phyloP scores from a whole-genome alignment of 1,284 basidiomycete genomes.

The Xanthoconium separans region DNA sequence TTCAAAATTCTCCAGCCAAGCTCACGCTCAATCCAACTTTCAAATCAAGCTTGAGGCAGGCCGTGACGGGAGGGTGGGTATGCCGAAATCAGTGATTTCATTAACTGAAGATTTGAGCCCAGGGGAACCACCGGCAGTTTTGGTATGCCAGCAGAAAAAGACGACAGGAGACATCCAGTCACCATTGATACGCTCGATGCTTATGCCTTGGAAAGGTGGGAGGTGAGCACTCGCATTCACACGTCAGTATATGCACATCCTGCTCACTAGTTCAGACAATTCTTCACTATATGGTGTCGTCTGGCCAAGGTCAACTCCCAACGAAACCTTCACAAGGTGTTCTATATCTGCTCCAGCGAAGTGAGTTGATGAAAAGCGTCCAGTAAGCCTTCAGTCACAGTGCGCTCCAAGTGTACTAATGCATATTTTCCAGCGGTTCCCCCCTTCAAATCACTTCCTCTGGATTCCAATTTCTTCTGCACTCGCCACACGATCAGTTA shows the following conservation, averaged over 20 bases:
- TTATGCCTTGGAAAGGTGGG: constrained; percentile 93
- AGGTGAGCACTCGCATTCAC: constrained; percentile 53
- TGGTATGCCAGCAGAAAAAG: constrained; percentile 76
- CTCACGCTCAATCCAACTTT: constrained; percentile 74
- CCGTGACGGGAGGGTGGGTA: constrained; percentile 88
- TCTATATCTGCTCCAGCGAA: constrained; percentile 78
- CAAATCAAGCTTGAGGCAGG: constrained; percentile 79
- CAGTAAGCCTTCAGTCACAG: constrained; percentile 44
- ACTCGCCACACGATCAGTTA: constrained; percentile 96
- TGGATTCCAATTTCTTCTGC: constrained; percentile 96
- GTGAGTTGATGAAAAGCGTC: constrained; percentile 79
- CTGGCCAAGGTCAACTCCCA: constrained; percentile 68
- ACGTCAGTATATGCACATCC: not conserved
- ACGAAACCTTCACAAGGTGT: constrained; percentile 80
- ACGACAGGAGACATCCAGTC: constrained; percentile 54
- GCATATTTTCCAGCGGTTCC: constrained; percentile 42
- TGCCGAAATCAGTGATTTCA: not conserved
- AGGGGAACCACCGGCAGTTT: constrained; percentile 92
- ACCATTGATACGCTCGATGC: constrained; percentile 72
- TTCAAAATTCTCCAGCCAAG: constrained; percentile 61
- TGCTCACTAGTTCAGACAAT: constrained; percentile 58
- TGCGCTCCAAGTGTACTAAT: not conserved
- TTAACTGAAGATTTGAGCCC: constrained; percentile 11
- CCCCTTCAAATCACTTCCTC: constrained; percentile 86
- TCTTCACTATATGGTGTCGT: constrained; percentile 98